Base-by-base conservation (phyloP, 345 rosid species). In the Syzygium jambos region DNA sequence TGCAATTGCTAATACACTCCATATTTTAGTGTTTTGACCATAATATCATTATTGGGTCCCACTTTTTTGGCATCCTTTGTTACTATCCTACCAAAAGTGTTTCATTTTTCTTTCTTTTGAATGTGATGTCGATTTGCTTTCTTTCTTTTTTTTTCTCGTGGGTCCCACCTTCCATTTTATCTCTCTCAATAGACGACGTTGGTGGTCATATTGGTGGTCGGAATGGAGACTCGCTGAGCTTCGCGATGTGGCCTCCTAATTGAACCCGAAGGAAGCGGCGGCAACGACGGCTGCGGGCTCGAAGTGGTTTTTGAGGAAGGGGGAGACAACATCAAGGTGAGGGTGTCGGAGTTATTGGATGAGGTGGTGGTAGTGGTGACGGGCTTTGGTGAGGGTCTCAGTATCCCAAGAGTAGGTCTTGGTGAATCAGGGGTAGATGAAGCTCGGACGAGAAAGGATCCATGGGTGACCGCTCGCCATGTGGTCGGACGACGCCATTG, bases 391-490 rank as follows among this genome's bases (percentile, higher is more conserved):
- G 53, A 13, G 17, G 53, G 53, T 52, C 17, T 52, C 2, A 6
- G 5, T 13, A 52, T 52, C 53, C 21, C 91, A 93, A 5, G 90
- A 89, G 61, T 86, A 86, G 27, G 91, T 86, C 22, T 93, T 93
- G 53, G 93, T 52, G 85, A 91, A 83, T 93, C 93, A 94, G 2
- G 91, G 88, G 80, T 92, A 93, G 23, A 90, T 46, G 22, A 90
- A 88, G 49, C 88, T 87, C 86, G 51, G 25, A 86, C 59, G 10
- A 91, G 82, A 29, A 89, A 88, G 87, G 52, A 82, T 49, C 90
- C 93, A 92, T 0, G 93, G 87, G 2, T 92, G 94, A 11, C 88
- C 13, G 51, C 87, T 52, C 3, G 93, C 85, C 85, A 92, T 23
- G 87, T 93, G 92, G 12, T 92, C 93, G 11, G 15, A 59, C 16